These are phyloP conservation scores for Avena atlantica DNA, from an alignment of 176 grass and related monocot genomes.

Conservation along the genomic window DNA sequence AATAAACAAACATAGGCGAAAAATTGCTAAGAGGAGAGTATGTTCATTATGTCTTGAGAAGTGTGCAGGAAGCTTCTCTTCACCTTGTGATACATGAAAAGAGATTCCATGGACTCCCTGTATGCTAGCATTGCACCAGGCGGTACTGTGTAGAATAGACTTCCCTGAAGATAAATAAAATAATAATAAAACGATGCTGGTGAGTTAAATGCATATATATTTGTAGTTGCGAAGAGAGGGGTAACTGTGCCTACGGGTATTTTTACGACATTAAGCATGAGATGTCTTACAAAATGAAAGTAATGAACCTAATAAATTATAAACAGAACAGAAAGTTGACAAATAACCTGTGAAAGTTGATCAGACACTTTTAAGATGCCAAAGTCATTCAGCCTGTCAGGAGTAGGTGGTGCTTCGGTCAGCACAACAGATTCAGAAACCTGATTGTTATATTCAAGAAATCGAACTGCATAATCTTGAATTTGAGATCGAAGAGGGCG, in stretches of 20 bases:
- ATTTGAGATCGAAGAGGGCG: conserved; percentile 44
- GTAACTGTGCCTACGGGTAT: conserved; percentile 18
- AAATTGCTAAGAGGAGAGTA: conserved; percentile 15
- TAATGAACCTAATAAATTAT: conserved; percentile 32
- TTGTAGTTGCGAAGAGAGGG: conserved; percentile 20
- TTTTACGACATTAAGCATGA: not conserved
- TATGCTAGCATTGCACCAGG: conserved; percentile 81
- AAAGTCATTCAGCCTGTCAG: conserved; percentile 74
- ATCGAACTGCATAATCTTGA: conserved; percentile 82
- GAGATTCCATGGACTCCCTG: conserved; percentile 85
- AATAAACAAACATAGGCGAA: conserved; percentile 19
- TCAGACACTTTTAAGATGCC: conserved; percentile 78
- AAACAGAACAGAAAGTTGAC: conserved; percentile 22
- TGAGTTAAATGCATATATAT: conserved; percentile 24
- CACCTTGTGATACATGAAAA: conserved; percentile 80
- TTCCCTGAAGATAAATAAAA: conserved; percentile 68
- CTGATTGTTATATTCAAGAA: conserved; percentile 73
- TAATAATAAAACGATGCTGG: conserved; percentile 12
- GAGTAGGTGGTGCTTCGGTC: conserved; percentile 80
- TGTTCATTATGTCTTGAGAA: conserved; percentile 30
- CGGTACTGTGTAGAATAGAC: conserved; percentile 77
- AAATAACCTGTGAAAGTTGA: conserved; percentile 75
- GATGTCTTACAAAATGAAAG: conserved; percentile 26
- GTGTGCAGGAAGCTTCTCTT: conserved; percentile 34
- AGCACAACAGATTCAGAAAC: conserved; percentile 47